phyloP scores from a whole-genome alignment of 306 rosid species.

The Spatholobus suberectus region DNA sequence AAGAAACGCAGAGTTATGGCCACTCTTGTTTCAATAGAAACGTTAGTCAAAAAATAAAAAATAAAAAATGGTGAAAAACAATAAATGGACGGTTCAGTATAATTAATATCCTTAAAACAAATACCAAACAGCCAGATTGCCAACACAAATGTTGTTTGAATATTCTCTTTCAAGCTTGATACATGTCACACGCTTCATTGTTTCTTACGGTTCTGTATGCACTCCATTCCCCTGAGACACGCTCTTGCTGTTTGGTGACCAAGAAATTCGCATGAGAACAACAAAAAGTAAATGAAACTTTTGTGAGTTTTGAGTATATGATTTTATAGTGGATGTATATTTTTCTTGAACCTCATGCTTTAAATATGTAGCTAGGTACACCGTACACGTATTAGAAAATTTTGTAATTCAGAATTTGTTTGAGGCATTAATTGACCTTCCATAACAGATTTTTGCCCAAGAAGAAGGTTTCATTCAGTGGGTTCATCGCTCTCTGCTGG shows the following conservation, averaged over 20 bases:
- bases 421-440: conserved; percentile 28
- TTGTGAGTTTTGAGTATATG: neutral
- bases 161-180: conserved; percentile 13
- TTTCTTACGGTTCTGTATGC: neutral
- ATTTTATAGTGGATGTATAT: neutral
- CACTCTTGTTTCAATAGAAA: conserved; percentile 14
- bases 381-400: neutral
- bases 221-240: conserved; percentile 20
- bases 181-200: conserved; percentile 7
- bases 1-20: conserved; percentile 29
- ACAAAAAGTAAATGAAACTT: neutral
- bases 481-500: neutral
- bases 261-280: conserved; percentile 38
- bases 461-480: conserved; percentile 23
- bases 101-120: conserved; percentile 49
- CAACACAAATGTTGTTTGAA: conserved; percentile 30
- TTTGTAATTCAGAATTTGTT: neutral
- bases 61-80: neutral
- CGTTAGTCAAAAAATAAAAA: neutral
- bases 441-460: neutral
- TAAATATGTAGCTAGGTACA: no score
- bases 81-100: conserved; percentile 53
- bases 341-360: neutral
- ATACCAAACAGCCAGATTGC: conserved; percentile 50
- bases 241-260: conserved; percentile 34